Percentiles rank a stretch among this genome's conserved stretches.
These are phyloP conservation scores for Fusarium incarnatum DNA, from an alignment of 2,329 filamentous ascomycete species.

Conservation along the genomic window DNA sequence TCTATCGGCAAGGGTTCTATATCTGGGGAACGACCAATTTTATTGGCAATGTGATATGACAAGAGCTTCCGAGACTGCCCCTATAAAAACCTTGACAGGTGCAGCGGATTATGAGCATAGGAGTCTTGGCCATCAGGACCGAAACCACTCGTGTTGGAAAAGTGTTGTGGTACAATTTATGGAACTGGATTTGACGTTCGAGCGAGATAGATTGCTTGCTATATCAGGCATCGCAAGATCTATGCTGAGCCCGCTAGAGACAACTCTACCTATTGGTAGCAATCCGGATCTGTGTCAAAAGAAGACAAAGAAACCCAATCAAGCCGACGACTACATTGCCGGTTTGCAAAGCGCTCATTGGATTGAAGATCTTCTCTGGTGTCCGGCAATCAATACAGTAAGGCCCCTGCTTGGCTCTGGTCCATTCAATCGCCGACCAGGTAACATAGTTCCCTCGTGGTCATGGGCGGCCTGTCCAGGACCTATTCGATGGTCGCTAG, in stretches of 20 bases:
- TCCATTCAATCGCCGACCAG: neutral
- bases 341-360: neutral
- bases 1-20: neutral
- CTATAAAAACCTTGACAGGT: no score
- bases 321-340: neutral
- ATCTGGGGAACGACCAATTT: neutral
- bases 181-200: neutral
- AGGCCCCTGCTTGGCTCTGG: no score
- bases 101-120: no score
- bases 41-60: neutral
- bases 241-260: neutral
- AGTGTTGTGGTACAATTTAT: neutral
- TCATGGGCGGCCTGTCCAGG: neutral
- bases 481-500: neutral
- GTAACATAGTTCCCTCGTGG: neutral
- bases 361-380: neutral
- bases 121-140: no score
- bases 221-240: neutral
- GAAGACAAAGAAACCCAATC: no score
- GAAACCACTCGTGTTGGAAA: no score
- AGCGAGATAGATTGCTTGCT: neutral
- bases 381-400: rapidly evolving
- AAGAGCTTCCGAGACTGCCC: neutral
- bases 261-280: no score
- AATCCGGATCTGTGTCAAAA: no score